Base-by-base conservation (phyloP, 257 asterid species). In the Ophiorrhiza pumila region DNA sequence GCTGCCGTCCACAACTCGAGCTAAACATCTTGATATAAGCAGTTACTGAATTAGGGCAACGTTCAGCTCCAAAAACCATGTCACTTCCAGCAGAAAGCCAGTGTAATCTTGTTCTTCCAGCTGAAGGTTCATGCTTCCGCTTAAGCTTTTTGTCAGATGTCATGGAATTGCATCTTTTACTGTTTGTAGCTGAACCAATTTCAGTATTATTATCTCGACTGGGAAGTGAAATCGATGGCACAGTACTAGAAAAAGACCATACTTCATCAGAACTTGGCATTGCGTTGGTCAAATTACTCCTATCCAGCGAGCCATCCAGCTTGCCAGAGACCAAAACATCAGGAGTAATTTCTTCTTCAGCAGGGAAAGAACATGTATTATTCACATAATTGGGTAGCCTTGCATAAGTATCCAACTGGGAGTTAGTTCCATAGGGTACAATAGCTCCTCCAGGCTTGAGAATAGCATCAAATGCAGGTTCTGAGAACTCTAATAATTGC, bases 21-120 rank as follows among this genome's bases (percentile, higher is more conserved):
- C 60, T 81, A 55, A 11, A 23, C 32, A 22, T 25, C 76, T 72
- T 43, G 8, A 20, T 77, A 72, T 62, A 80, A 66, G 76, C 77
- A 42, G 71, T 27, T 63, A 89, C 74, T 46, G 87, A 84, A 72
- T 80, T 50, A 20, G 93, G 89, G 80, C 69, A 79, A 71, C 20
- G 65, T 64, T 80, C 85, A 34, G 89, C 74, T 60, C 80, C 89
- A 69, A 84, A 47, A 46, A 74, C 60, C 75, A 77, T 71, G 34
- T 71, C 75, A 59, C 81, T 81, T 56, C 78, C 86, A 56, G 79
- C 84, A 71, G 86, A 32, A 75, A 22, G 76, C 95, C 93, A 83
- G 41, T 43, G 45, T 1, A 46, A 35, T 69, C 69, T 74, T 67
- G 50, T 66, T 68, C 31, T 82, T 71, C 27, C 50, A 56, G 11